These are phyloP conservation scores for Lasiodiplodia citricola DNA, from an alignment of 2,329 filamentous ascomycete genomes.

Conservation along the genomic window DNA sequence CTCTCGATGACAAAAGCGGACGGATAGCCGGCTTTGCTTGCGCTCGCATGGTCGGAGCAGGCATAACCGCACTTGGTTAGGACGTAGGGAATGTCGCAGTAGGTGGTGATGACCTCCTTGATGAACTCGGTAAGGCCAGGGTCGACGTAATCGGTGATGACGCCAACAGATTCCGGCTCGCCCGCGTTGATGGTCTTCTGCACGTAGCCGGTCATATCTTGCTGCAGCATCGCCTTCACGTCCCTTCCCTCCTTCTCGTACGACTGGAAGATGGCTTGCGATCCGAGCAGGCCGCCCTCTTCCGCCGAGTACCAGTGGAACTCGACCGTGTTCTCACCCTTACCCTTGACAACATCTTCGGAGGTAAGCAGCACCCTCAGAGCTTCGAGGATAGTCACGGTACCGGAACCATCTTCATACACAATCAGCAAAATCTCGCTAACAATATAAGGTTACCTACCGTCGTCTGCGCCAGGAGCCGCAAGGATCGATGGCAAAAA, in stretches of 20 bases:
- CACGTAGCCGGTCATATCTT: slow-evolving; percentile 91
- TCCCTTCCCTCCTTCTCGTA: slow-evolving; percentile 77
- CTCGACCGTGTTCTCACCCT: slow-evolving; percentile 84
- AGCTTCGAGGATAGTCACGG: slow-evolving; percentile 92
- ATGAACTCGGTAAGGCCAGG: slow-evolving; percentile 83
- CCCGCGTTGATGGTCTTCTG: slow-evolving; percentile 83
- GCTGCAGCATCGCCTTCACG: slow-evolving; percentile 95
- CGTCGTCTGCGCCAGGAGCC: slow-evolving; percentile 90
- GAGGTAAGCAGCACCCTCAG: slow-evolving; percentile 79
- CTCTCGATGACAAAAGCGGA: slow-evolving; percentile 79
- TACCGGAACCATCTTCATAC: slow-evolving; percentile 75
- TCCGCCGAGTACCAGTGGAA: slow-evolving; percentile 97
- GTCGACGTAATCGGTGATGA: slow-evolving; percentile 92
- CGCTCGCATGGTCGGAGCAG: slow-evolving; percentile 76
- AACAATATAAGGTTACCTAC: not conserved
- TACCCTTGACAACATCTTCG: slow-evolving; percentile 71
- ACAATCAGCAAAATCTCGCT: not conserved
- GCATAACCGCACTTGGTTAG: slow-evolving; percentile 90
- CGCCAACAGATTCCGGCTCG: slow-evolving; percentile 82
- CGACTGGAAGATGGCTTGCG: slow-evolving; percentile 83
- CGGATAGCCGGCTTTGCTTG: slow-evolving; percentile 75
- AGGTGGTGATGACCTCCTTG: slow-evolving; percentile 83
- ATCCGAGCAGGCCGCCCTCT: slow-evolving; percentile 84
- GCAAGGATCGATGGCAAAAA: slow-evolving; percentile 83
- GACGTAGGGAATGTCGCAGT: slow-evolving; percentile 86